Percentiles rank a stretch among this genome's conserved stretches.
Conservation (phyloP, 1,139 yeast genomes). For the Yamadazyma jaroonii region DNA sequence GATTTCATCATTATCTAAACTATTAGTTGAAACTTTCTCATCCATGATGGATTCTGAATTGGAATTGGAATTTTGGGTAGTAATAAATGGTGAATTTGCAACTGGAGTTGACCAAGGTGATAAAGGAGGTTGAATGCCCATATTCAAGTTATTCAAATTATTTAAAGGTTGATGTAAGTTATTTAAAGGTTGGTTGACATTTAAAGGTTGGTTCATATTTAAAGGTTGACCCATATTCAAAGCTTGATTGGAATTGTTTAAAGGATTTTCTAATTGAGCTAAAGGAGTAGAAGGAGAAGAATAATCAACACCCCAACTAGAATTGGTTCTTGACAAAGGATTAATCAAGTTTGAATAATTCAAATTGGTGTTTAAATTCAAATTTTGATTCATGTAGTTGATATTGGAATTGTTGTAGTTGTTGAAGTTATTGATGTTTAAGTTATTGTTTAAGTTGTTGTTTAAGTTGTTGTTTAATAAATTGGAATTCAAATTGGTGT, state of each 20-base stretch:
- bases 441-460: background rate
- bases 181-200: no score
- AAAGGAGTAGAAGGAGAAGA: slow-evolving; percentile 28
- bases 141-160: no score
- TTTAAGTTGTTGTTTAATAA: background rate
- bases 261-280: slow-evolving; percentile 1
- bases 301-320: slow-evolving; percentile 39
- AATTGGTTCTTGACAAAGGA: slow-evolving; percentile 31
- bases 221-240: slow-evolving; percentile 6
- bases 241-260: slow-evolving; percentile 1
- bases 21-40: background rate
- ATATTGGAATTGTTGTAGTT: background rate
- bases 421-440: background rate
- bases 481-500: background rate
- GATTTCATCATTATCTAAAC: background rate
- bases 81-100: slow-evolving; percentile 39
- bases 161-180: no score
- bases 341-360: slow-evolving; percentile 12
- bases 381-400: slow-evolving; percentile 1
- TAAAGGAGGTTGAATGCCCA: slow-evolving; percentile 30
- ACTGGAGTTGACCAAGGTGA: slow-evolving; percentile 44
- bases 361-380: slow-evolving; percentile 21
- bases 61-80: slow-evolving; percentile 9
- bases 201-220: slow-evolving; percentile 1
- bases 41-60: slow-evolving; percentile 2